A percentile compares a stretch with the other conserved stretches of the same genome.
These are phyloP conservation scores for Amphicarpaea edgeworthii DNA, from an alignment of 306 rosid genomes.

Conservation along the genomic window DNA sequence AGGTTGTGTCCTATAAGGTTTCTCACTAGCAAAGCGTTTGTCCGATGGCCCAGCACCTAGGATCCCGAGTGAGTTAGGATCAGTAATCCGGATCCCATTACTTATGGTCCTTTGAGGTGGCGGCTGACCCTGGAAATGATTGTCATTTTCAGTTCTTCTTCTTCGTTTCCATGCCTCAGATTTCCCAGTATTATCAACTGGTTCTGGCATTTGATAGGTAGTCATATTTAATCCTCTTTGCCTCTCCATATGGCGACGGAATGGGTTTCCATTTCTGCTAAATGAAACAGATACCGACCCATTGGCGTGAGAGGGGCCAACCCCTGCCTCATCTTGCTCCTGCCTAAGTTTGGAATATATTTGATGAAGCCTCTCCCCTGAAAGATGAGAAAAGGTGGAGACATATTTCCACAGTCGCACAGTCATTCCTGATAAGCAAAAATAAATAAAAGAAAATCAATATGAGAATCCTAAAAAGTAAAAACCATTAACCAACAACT, in stretches of 20 bases:
- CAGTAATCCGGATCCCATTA: constrained; percentile 65
- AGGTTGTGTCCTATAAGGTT: constrained; percentile 72
- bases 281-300: constrained; percentile 69
- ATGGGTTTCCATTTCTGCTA: constrained; percentile 66
- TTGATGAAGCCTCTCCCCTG: constrained; percentile 96
- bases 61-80: constrained; percentile 87
- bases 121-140: constrained; percentile 65
- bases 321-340: constrained; percentile 79
- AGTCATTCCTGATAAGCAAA: constrained; percentile 80
- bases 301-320: constrained; percentile 77
- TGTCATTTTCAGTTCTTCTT: constrained; percentile 75
- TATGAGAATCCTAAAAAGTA: not conserved
- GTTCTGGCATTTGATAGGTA: constrained; percentile 62
- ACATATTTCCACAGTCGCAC: constrained; percentile 96
- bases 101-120: constrained; percentile 66
- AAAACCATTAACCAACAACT: not conserved
- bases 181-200: constrained; percentile 71
- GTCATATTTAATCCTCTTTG: constrained; percentile 62
- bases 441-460: not conserved
- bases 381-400: constrained; percentile 92
- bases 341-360: constrained; percentile 87
- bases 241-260: constrained; percentile 61
- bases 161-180: constrained; percentile 93
- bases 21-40: constrained; percentile 65
- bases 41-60: constrained; percentile 98